phyloP scores from a whole-genome alignment of 73 alveolate genomes.

The Paramecium primaurelia region DNA sequence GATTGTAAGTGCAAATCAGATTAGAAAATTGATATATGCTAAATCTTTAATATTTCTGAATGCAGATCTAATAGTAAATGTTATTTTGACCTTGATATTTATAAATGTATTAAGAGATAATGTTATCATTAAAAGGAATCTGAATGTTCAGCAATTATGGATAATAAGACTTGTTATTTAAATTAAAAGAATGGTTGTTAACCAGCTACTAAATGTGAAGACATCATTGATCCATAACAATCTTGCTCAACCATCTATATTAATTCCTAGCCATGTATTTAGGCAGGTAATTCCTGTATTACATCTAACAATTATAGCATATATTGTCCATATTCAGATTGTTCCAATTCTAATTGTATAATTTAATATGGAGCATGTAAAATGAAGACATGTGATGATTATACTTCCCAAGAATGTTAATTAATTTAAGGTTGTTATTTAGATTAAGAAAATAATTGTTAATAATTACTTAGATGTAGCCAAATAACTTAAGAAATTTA shows the following conservation, averaged over 20 bases:
- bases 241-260: background rate
- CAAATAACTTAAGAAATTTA: background rate
- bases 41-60: background rate
- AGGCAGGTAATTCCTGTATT: background rate
- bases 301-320: background rate
- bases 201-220: conserved; percentile 15
- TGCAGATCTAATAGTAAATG: background rate
- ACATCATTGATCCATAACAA: background rate
- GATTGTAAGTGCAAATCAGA: background rate
- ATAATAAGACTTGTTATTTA: background rate
- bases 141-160: background rate
- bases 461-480: background rate
- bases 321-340: conserved; percentile 3
- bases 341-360: background rate
- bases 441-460: background rate
- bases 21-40: background rate
- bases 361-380: background rate
- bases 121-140: background rate
- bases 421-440: background rate
- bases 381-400: background rate
- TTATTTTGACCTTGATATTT: background rate
- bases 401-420: background rate
- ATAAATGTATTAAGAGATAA: background rate
- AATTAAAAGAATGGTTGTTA: background rate
- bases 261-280: background rate